Evolutionary conservation across 441 rosid genomes (phyloP).

Genomic region (Erysimum pusillum): DNA sequence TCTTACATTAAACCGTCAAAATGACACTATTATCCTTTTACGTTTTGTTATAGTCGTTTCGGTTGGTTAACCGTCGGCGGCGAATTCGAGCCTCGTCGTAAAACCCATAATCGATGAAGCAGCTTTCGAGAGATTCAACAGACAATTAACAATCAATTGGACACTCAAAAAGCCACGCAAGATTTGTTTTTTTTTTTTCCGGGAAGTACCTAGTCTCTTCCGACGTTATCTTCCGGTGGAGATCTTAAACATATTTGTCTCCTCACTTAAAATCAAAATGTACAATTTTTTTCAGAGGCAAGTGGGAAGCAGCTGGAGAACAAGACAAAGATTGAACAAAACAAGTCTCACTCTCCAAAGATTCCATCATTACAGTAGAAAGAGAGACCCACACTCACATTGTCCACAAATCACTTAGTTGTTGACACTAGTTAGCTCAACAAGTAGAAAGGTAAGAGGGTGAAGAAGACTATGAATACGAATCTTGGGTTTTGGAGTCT

Average conservation of each 20-base stretch:
- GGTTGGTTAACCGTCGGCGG: neutral
- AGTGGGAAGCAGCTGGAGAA: slow-evolving; percentile 47
- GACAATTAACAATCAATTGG: neutral
- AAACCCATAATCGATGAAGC: neutral
- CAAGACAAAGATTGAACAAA: slow-evolving; percentile 25
- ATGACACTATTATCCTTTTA: slow-evolving; percentile 1
- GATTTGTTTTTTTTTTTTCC: neutral
- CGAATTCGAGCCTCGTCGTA: neutral
- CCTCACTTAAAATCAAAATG: slow-evolving; percentile 9
- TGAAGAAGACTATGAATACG: neutral
- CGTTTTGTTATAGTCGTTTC: neutral
- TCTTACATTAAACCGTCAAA: neutral
- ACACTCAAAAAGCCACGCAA: neutral
- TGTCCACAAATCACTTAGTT: slow-evolving; percentile 21
- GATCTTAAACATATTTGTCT: slow-evolving; percentile 9
- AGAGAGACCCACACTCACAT: slow-evolving; percentile 45
- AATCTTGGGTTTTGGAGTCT: slow-evolving; percentile 43
- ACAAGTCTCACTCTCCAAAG: slow-evolving; percentile 36
- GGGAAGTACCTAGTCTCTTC: neutral
- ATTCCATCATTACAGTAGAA: slow-evolving; percentile 34
- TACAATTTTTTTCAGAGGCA: slow-evolving; percentile 37
- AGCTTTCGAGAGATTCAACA: neutral
- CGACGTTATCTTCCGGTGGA: slow-evolving; percentile 8
- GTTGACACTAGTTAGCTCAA: slow-evolving; percentile 35
- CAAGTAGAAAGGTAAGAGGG: slow-evolving; percentile 48